Conservation (phyloP, 1,284 basidiomycete genomes). For the Pseudozyma thailandica region DNA sequence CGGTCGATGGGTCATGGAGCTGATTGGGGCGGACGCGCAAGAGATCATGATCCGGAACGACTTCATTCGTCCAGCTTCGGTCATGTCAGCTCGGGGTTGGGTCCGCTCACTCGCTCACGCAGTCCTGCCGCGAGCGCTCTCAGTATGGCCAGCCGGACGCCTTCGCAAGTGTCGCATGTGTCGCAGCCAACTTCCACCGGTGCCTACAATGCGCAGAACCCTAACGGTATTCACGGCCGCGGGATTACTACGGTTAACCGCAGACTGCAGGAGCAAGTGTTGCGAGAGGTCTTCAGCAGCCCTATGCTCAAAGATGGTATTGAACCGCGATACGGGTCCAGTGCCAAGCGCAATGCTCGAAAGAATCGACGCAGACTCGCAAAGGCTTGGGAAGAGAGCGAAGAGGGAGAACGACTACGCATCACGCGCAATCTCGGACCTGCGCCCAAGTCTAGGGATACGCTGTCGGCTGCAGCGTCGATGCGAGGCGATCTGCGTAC, state of each 20-base stretch:
- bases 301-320: slow-evolving; percentile 51
- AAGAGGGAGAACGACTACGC: slow-evolving; percentile 51
- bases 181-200: slow-evolving; percentile 18
- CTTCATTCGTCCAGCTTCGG: slow-evolving; percentile 35
- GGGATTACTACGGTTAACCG: slow-evolving; percentile 67
- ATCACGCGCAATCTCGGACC: slow-evolving; percentile 35
- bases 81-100: slow-evolving; percentile 7
- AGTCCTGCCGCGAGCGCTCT: slow-evolving; percentile 29
- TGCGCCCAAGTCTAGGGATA: slow-evolving; percentile 7
- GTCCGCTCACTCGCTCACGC: slow-evolving; percentile 29
- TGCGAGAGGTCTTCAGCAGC: slow-evolving; percentile 65
- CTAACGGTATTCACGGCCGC: slow-evolving; percentile 53
- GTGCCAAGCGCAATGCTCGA: slow-evolving; percentile 46
- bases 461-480: slow-evolving; percentile 4
- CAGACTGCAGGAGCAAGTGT: slow-evolving; percentile 63
- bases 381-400: slow-evolving; percentile 63
- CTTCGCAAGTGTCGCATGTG: slow-evolving; percentile 34
- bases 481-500: slow-evolving; percentile 21
- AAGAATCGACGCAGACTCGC: slow-evolving; percentile 54
- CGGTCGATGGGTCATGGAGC: slow-evolving; percentile 25
- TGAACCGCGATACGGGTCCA: slow-evolving; percentile 40
- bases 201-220: slow-evolving; percentile 8
- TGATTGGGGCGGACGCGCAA: slow-evolving; percentile 30
- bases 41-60: slow-evolving; percentile 18
- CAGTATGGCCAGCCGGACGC: slow-evolving; percentile 37